Evolutionary conservation across 192 early-diverging fungal species (phyloP).

Genomic region (Backusella psychrophila): DNA sequence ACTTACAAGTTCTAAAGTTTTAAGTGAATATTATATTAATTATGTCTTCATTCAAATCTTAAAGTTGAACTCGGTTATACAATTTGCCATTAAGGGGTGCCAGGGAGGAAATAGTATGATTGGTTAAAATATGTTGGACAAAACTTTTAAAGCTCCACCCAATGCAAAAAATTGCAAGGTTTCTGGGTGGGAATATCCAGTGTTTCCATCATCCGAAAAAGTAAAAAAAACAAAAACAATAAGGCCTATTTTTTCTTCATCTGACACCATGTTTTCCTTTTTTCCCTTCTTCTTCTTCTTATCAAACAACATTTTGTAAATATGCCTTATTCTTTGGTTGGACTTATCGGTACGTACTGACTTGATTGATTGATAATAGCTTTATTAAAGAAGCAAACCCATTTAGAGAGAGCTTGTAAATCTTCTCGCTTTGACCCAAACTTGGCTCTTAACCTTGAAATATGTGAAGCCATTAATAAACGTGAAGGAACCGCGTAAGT

Average conservation of each 20-base stretch:
- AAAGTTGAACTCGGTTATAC: too few species aligned
- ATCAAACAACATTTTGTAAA: background rate
- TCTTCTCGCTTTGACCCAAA: slow-evolving; percentile 74
- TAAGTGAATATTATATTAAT: too few species aligned
- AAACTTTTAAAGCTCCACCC: background rate
- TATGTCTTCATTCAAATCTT: too few species aligned
- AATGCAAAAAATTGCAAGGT: background rate
- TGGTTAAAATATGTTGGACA: too few species aligned
- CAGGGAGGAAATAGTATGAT: too few species aligned
- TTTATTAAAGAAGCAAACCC: background rate
- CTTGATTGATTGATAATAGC: background rate
- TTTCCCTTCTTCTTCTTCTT: background rate
- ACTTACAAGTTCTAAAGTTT: too few species aligned
- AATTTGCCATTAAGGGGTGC: too few species aligned
- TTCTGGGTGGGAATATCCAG: background rate
- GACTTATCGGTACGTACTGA: background rate
- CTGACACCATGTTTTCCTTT: background rate
- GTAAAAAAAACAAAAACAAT: background rate
- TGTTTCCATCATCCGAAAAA: background rate
- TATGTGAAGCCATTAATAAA: slow-evolving; percentile 91
- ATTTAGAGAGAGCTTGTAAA: slow-evolving; percentile 62
- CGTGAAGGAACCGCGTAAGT: slow-evolving; percentile 82
- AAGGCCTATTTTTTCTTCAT: background rate
- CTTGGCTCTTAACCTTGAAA: slow-evolving; percentile 88
- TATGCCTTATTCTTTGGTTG: background rate